Evolutionary conservation across 805 yeast species (phyloP), one percentile per base, ranked within the genome.

Genomic region (Yarrowia sp.): DNA sequence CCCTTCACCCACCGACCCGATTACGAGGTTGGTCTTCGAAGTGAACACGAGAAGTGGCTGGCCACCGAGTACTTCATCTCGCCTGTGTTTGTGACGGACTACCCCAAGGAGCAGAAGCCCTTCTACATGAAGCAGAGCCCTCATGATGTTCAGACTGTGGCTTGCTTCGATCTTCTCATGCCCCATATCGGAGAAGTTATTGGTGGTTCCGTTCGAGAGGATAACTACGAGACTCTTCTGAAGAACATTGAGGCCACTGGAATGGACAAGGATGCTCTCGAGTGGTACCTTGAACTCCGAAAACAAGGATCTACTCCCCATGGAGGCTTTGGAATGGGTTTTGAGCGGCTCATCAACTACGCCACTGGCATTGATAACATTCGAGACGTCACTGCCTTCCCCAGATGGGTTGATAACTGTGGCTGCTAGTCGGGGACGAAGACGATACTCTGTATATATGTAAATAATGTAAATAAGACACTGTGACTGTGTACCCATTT

Each of bases 291-390:
- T 28, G 82, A 86, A 0, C 79, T 89, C 9, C 80, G 99, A 66
- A 78, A 78, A 67, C 86, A 88, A 69, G 98, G 98, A 0, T 78
- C 89, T 2, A 87, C 87, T 22, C 97, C 98, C 0, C 98, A 93
- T 73, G 99, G 99, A 54, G 99, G 99, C 0, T 95, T 88, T 76
- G 99, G 99, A 0, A 79, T 95, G 80, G 99, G 99, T 0, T 85
- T 92, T 69, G 99, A 95, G 74, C 79, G 99, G 66, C 76, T 95
- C 32, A 74, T 95, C 16, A 85, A 88, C 64, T 92, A 87, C 69
- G 76, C 92, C 64, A 81, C 86, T 8, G 91, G 86, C 3, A 79
- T 87, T 19, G 92, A 87, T 32, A 95, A 92, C 72, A 84, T 95
- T 46, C 82, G 89, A 69, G 99, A 95, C 70, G 89, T 89, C 9